Conservation (phyloP, 495 filamentous ascomycete genomes). For the Hypoxylon lenormandii region DNA sequence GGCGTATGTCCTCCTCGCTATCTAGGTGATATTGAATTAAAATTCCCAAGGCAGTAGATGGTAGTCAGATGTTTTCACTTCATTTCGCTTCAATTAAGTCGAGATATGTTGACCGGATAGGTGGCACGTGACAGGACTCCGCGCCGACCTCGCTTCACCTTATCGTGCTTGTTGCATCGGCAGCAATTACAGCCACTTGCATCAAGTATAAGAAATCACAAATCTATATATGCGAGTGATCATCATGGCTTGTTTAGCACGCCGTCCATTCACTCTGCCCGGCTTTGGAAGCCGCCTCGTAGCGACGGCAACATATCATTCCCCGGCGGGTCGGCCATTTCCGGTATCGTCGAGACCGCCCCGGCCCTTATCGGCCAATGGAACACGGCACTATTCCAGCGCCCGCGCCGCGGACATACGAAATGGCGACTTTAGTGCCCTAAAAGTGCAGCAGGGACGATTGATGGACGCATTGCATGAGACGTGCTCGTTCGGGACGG, state of each 20-base stretch:
- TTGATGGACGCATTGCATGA: slow-evolving; percentile 47
- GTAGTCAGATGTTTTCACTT: no score
- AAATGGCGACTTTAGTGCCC: slow-evolving; percentile 17
- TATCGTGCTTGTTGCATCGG: no score
- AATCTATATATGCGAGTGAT: no score
- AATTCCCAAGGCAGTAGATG: no score
- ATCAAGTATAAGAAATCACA: not conserved
- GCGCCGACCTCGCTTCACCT: not conserved
- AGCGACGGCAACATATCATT: not conserved
- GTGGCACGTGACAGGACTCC: no score
- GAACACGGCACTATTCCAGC: slow-evolving; percentile 17
- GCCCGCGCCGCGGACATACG: not conserved
- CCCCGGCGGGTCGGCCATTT: not conserved
- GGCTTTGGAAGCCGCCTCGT: slow-evolving; percentile 1
- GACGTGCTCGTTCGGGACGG: slow-evolving; percentile 46
- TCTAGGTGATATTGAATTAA: no score
- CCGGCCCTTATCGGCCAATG: not conserved
- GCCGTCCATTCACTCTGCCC: not conserved
- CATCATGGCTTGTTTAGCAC: slow-evolving; percentile 22
- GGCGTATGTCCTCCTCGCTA: no score
- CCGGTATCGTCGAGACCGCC: not conserved
- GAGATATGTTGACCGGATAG: no score
- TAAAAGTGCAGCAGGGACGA: slow-evolving; percentile 40
- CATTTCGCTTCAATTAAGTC: no score
- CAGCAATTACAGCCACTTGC: no score